These are phyloP conservation scores for Colletotrichum salicis DNA, from an alignment of 2,329 filamentous ascomycete genomes.

Conservation along the genomic window DNA sequence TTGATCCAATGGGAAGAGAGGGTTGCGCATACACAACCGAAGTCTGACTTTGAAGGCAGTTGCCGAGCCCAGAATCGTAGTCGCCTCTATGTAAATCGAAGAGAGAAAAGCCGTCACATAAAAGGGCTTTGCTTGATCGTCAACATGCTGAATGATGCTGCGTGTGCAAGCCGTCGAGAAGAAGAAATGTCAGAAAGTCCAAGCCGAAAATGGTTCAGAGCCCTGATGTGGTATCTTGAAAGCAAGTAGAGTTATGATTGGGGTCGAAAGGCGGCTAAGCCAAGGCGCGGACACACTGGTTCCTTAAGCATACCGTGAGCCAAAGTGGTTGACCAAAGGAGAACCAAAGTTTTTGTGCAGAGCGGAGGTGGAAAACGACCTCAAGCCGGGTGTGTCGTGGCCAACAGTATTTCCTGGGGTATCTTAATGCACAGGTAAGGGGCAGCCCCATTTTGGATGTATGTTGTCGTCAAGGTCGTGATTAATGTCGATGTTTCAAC, in stretches of 20 bases:
- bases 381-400: slow-evolving; percentile 20
- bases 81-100: slow-evolving; percentile 32
- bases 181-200: slow-evolving; percentile 26
- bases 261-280: slow-evolving; percentile 25
- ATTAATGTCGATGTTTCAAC: slow-evolving; percentile 33
- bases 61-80: slow-evolving; percentile 10
- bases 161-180: slow-evolving; percentile 24
- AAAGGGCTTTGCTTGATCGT: slow-evolving; percentile 25
- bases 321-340: not conserved
- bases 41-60: slow-evolving; percentile 13
- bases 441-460: slow-evolving; percentile 20
- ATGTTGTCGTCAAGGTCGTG: slow-evolving; percentile 33
- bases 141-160: slow-evolving; percentile 28
- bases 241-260: slow-evolving; percentile 34
- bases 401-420: slow-evolving; percentile 31
- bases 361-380: slow-evolving; percentile 12
- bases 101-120: slow-evolving; percentile 16
- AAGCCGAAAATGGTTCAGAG: slow-evolving; percentile 22
- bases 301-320: not conserved
- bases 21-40: slow-evolving; percentile 23
- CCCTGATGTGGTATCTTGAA: slow-evolving; percentile 35
- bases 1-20: slow-evolving; percentile 26
- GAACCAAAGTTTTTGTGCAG: not conserved
- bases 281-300: slow-evolving; percentile 4
- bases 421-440: slow-evolving; percentile 32